Conservation (phyloP, 2,329 filamentous ascomycete species). For the Fusarium sp. region DNA sequence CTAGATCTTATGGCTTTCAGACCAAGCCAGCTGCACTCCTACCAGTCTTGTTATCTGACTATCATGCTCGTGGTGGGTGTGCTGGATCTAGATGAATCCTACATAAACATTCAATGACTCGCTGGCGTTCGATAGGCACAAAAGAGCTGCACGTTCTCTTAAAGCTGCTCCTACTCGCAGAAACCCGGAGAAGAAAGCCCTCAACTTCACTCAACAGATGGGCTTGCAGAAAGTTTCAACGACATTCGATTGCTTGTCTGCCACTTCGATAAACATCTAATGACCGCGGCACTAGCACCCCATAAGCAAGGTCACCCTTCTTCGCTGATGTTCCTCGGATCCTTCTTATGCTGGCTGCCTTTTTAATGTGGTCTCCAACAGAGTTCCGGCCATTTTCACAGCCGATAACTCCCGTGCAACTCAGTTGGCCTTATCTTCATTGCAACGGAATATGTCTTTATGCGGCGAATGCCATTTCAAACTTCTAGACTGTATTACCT, state of each 20-base stretch:
- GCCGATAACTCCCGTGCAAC: slow-evolving; percentile 28
- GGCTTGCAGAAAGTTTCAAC: neutral
- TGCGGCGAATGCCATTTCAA: slow-evolving; percentile 14
- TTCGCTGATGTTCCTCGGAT: neutral
- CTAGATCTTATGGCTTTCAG: neutral
- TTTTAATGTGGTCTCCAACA: neutral
- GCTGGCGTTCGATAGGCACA: neutral
- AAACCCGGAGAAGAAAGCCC: neutral
- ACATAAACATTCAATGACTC: slow-evolving; percentile 6
- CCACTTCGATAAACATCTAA: neutral
- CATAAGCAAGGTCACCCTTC: neutral
- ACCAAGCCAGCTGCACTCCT: neutral
- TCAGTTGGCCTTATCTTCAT: slow-evolving; percentile 8
- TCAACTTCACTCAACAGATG: neutral
- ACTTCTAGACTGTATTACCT: neutral
- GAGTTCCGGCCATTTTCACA: neutral
- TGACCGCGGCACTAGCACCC: no score
- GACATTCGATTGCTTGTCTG: neutral
- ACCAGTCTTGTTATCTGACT: neutral
- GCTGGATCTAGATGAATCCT: neutral
- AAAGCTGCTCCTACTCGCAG: slow-evolving; percentile 1
- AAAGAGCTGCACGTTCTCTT: slow-evolving; percentile 1
- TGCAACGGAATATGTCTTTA: neutral
- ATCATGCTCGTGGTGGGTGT: neutral
- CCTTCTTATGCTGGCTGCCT: neutral